These are phyloP conservation scores for Nicotiana benthamiana DNA, from an alignment of 257 asterid genomes.

Conservation along the genomic window DNA sequence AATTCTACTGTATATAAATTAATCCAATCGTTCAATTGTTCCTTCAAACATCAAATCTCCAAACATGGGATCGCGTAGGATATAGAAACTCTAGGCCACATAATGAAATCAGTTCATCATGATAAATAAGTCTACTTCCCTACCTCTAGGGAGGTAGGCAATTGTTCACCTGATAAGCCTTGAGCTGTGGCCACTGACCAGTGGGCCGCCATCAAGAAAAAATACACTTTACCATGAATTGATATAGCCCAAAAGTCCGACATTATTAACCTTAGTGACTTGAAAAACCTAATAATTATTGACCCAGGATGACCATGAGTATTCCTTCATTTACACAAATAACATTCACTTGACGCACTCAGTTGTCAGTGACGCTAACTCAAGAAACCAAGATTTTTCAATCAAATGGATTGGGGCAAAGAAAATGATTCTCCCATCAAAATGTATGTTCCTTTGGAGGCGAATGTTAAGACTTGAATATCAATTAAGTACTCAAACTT, in stretches of 20 bases:
- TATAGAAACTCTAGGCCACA: constrained; percentile 14
- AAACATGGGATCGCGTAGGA: constrained; percentile 12
- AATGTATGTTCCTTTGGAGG: background rate
- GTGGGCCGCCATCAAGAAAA: constrained; percentile 56
- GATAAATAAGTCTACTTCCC: constrained; percentile 34
- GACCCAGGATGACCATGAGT: background rate
- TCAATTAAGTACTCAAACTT: background rate
- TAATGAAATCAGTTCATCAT: constrained; percentile 20
- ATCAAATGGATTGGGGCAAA: background rate
- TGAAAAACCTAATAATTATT: background rate
- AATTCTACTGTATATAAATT: constrained; percentile 6
- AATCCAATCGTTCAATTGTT: constrained; percentile 13
- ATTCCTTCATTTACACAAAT: background rate
- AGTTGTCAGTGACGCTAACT: background rate
- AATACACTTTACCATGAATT: constrained; percentile 34
- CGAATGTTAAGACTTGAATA: background rate
- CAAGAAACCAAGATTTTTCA: background rate
- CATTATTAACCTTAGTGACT: background rate
- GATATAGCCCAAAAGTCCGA: constrained; percentile 9
- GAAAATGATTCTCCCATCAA: background rate
- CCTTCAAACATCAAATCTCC: constrained; percentile 16
- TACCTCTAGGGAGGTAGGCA: constrained; percentile 75
- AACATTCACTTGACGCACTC: background rate
- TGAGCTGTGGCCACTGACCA: constrained; percentile 52
- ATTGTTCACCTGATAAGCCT: constrained; percentile 41